A percentile compares a stretch with the other conserved stretches of the same genome.
These are phyloP conservation scores for Lachancea lanzarotensis DNA, from an alignment of 805 yeast species.

Conservation along the genomic window DNA sequence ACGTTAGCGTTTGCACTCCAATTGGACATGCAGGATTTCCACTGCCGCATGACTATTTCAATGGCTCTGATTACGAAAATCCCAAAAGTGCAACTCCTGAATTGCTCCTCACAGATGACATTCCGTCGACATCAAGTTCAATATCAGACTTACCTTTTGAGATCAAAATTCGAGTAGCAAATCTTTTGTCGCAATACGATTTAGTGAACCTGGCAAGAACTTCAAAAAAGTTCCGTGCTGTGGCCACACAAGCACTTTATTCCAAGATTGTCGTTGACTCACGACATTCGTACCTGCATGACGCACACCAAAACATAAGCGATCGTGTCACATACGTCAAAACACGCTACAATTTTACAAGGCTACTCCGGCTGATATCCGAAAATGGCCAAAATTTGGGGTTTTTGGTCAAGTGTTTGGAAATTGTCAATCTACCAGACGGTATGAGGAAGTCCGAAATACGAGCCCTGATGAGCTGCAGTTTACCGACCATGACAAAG, in stretches of 20 bases:
- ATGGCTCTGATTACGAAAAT: background rate
- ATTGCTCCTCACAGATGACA: background rate
- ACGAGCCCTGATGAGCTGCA: slow-evolving; percentile 23
- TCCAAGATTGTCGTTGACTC: slow-evolving; percentile 27
- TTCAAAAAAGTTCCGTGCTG: slow-evolving; percentile 27
- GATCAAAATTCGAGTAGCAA: slow-evolving; percentile 30
- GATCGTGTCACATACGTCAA: slow-evolving; percentile 30
- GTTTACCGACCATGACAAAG: slow-evolving; percentile 26
- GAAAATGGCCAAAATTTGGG: slow-evolving; percentile 8
- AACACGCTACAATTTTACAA: slow-evolving; percentile 36
- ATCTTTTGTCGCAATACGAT: slow-evolving; percentile 36
- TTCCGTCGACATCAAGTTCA: slow-evolving; percentile 2
- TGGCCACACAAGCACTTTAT: slow-evolving; percentile 34
- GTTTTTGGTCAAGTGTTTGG: slow-evolving; percentile 24
- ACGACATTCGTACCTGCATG: slow-evolving; percentile 34
- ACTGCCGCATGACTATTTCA: slow-evolving; percentile 5
- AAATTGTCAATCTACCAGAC: slow-evolving; percentile 37
- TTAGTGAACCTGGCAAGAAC: slow-evolving; percentile 31
- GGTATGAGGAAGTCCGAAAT: slow-evolving; percentile 35
- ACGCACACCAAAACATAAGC: slow-evolving; percentile 12
- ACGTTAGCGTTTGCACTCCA: slow-evolving; percentile 12
- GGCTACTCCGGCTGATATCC: slow-evolving; percentile 25
- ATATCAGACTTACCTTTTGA: slow-evolving; percentile 33
- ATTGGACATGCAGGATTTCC: slow-evolving; percentile 15
- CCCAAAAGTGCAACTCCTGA: background rate